A percentile compares a stretch with the other conserved stretches of the same genome.
Conservation (phyloP, 768 basidiomycete species). For the Mycena maculata region DNA sequence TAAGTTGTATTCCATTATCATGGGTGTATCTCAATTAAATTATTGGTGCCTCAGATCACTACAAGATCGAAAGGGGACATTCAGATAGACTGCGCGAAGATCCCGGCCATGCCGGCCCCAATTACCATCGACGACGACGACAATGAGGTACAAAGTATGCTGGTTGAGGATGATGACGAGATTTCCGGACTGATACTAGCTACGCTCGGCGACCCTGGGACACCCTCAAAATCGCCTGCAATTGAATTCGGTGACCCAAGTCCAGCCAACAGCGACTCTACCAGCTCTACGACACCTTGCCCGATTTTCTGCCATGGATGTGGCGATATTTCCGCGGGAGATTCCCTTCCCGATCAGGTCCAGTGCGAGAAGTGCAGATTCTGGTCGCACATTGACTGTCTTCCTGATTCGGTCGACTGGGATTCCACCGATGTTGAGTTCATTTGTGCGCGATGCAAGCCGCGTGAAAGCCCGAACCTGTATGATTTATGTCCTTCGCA, state of each 20-base stretch:
- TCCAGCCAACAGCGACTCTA: background rate
- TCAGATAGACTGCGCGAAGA: background rate
- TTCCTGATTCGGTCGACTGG: background rate
- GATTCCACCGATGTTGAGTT: background rate
- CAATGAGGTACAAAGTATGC: background rate
- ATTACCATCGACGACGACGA: background rate
- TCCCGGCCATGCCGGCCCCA: background rate
- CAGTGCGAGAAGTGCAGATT: background rate
- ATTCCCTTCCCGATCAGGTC: background rate
- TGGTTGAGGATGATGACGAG: background rate
- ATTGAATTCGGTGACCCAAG: background rate
- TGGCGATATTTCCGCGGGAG: background rate
- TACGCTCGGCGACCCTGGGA: background rate
- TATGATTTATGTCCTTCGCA: background rate
- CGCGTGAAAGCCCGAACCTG: background rate
- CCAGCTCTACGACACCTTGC: background rate
- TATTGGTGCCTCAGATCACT: background rate
- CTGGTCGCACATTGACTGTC: slow-evolving; percentile 1
- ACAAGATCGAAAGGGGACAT: background rate
- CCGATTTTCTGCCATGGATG: background rate
- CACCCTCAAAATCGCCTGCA: too few relatives aligned
- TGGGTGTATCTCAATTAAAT: background rate
- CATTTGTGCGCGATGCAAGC: background rate
- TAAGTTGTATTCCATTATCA: background rate
- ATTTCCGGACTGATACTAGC: background rate